Evolutionary conservation across 2,329 filamentous ascomycete species (phyloP).

Genomic region (Phyllosticta citribraziliensis): DNA sequence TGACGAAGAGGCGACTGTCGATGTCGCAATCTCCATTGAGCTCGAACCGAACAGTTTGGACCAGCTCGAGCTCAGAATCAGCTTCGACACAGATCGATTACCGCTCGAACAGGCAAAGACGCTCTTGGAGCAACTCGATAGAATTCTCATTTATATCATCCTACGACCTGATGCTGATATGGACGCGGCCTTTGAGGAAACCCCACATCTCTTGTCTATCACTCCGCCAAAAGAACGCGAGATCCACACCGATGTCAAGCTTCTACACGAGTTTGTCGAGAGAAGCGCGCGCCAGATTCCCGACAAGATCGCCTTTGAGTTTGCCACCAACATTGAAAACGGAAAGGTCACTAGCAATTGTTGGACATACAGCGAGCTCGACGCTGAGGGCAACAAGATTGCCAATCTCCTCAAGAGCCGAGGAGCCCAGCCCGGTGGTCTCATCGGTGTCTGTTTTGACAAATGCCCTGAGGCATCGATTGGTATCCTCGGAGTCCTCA

Average conservation of each 20-base stretch:
- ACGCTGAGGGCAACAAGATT: slow-evolving; percentile 61
- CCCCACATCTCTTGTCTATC: slow-evolving; percentile 49
- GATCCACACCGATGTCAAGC: slow-evolving; percentile 47
- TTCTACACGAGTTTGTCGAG: slow-evolving; percentile 76
- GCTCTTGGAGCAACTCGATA: slow-evolving; percentile 63
- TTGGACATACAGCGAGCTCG: slow-evolving; percentile 69
- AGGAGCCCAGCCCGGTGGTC: slow-evolving; percentile 44
- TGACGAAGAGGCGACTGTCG: slow-evolving; percentile 58
- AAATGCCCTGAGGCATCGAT: slow-evolving; percentile 81
- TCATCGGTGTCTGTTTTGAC: slow-evolving; percentile 70
- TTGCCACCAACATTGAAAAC: slow-evolving; percentile 49
- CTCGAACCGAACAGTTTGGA: slow-evolving; percentile 48
- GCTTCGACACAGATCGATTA: slow-evolving; percentile 53
- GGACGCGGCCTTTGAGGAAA: slow-evolving; percentile 28
- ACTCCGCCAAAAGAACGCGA: slow-evolving; percentile 49
- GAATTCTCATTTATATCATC: slow-evolving; percentile 51
- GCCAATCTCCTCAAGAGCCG: slow-evolving; percentile 51
- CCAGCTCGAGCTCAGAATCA: slow-evolving; percentile 53
- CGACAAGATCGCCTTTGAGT: slow-evolving; percentile 61
- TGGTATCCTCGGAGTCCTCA: slow-evolving; percentile 70
- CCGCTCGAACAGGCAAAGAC: slow-evolving; percentile 58
- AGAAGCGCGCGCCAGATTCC: slow-evolving; percentile 47
- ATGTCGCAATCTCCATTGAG: slow-evolving; percentile 68
- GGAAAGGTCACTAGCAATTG: slow-evolving; percentile 36
- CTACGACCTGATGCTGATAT: slow-evolving; percentile 35